Conservation (phyloP, 2,329 filamentous ascomycete genomes). For the Rhynchosporium agropyri region DNA sequence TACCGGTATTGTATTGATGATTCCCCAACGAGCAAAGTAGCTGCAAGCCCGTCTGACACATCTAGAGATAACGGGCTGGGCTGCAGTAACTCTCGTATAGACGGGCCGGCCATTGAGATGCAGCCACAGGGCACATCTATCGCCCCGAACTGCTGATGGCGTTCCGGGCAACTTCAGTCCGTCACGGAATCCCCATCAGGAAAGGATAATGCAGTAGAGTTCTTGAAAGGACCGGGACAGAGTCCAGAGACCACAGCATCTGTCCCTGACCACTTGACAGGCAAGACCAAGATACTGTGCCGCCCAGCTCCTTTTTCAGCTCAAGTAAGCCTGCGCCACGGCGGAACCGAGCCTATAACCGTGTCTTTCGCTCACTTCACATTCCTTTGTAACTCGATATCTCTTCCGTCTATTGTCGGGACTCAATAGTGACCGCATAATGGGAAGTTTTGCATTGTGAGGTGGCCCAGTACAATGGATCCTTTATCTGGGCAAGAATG, state of each 20-base stretch:
- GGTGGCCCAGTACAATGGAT: not conserved
- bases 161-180: slow-evolving; percentile 1
- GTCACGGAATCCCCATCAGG: slow-evolving; percentile 11
- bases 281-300: not conserved
- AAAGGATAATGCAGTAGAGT: not conserved
- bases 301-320: not conserved
- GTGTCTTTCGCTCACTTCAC: not conserved
- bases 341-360: not conserved
- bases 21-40: no score
- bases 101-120: not conserved
- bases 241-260: no score
- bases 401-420: not conserved
- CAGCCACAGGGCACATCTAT: not conserved
- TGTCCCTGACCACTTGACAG: not conserved
- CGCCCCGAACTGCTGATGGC: slow-evolving; percentile 8
- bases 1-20: no score
- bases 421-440: not conserved
- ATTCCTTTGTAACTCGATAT: not conserved
- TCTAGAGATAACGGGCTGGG: not conserved
- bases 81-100: not conserved
- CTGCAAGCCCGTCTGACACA: slow-evolving; percentile 4
- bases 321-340: slow-evolving; percentile 2
- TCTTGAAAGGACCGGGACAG: no score
- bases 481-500: not conserved
- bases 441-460: not conserved